Evolutionary conservation across 108 stramenopile species (phyloP), one percentile per base, ranked within the genome.

Genomic region (Aurantiochytrium sp.): DNA sequence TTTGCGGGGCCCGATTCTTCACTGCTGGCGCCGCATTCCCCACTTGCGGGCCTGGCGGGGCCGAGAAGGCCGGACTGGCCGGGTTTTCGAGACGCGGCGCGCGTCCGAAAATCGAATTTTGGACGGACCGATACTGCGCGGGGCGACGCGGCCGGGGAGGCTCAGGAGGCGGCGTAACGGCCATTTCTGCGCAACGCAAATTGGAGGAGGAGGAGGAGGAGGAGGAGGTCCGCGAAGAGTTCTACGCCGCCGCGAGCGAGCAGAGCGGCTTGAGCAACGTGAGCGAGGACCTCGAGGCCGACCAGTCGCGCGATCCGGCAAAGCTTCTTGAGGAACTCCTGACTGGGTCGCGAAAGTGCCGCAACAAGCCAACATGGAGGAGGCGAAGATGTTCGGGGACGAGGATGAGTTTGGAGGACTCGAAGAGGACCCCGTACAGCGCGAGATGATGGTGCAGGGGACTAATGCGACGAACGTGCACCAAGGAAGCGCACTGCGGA

Each of bases 301-400:
- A n/a, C n/a, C n/a, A n/a, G n/a, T n/a, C n/a, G n/a, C n/a, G n/a
- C n/a, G n/a, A n/a, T n/a, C n/a, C n/a, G n/a, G n/a, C n/a, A n/a
- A n/a, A n/a, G n/a, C n/a, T n/a, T n/a, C n/a, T n/a, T n/a, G n/a
- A n/a, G n/a, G n/a, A n/a, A n/a, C n/a, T n/a, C n/a, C n/a, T n/a
- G n/a, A n/a, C n/a, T n/a, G n/a, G n/a, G n/a, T n/a, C n/a, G n/a
- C n/a, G n/a, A n/a, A n/a, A n/a, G n/a, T n/a, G n/a, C n/a, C n/a
- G n/a, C n/a, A n/a, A n/a, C 59, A 19, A 34, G 59, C 22, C 32
- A 65, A 15, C 32, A 65, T 65, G 59, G 59, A 65, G 45, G 73
- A 81, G 73, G 12, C 73, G 39, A 81, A 81, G 30, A 81, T 81
- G 30, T 81, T 81, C 39, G 73, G 45, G 12, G 73, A 81, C 1